A percentile compares a stretch with the other conserved stretches of the same genome.
These are phyloP conservation scores for Penicillium lividum DNA, from an alignment of 495 filamentous ascomycete genomes.

Conservation along the genomic window DNA sequence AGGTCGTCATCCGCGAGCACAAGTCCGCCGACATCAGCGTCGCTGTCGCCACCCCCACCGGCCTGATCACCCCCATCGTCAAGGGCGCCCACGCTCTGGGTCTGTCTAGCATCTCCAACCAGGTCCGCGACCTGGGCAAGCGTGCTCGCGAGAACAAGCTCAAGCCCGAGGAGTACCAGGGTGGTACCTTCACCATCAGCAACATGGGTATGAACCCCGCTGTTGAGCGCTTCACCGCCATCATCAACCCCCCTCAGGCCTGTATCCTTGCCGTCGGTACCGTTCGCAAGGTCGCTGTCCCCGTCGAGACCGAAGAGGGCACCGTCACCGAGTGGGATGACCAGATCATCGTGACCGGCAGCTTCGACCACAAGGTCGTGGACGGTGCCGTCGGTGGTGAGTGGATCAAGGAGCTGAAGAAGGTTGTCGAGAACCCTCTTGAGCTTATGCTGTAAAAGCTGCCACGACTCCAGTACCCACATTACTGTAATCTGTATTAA, in stretches of 20 bases:
- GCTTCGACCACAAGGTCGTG: constrained; percentile 97
- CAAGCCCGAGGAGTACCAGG: constrained; percentile 99
- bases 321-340: constrained; percentile 89
- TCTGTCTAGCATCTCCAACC: constrained; percentile 78
- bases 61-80: constrained; percentile 97
- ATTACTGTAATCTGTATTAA: constrained; percentile 49
- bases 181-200: constrained; percentile 97
- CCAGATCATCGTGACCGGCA: constrained; percentile 89
- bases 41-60: constrained; percentile 89
- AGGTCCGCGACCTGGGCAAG: constrained; percentile 94
- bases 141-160: constrained; percentile 96
- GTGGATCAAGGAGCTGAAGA: constrained; percentile 97
- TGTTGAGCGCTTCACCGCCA: constrained; percentile 96
- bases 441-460: constrained; percentile 77
- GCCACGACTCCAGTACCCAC: constrained; percentile 1
- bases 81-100: constrained; percentile 81
- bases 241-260: constrained; percentile 99
- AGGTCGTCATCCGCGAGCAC: constrained; percentile 83
- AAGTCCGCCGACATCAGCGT: constrained; percentile 88
- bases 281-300: constrained; percentile 89
- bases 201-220: constrained; percentile 99
- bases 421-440: constrained; percentile 93
- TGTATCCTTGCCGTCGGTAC: constrained; percentile 94
- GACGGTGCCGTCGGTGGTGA: constrained; percentile 95
- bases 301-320: constrained; percentile 81